Base-by-base conservation (phyloP, 345 rosid species). In the Eucalyptus marginata region DNA sequence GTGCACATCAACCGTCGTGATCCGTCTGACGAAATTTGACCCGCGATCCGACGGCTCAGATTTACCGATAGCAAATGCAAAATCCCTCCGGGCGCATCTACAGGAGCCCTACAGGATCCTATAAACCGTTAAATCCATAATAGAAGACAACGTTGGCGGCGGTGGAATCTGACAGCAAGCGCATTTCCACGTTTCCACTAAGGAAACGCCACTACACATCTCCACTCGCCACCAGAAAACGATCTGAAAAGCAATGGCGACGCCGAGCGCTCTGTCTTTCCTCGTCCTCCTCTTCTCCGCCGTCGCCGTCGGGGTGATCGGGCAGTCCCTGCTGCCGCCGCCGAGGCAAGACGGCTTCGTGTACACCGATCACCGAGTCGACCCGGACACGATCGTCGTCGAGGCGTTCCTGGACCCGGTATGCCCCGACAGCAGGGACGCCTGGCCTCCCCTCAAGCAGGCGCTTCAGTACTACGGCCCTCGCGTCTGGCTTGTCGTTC, bases 351-450 rank as follows among this genome's bases (percentile, higher is more conserved):
- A 97, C 58, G 99, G 99, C 85, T 97, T 97, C 93, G 68, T 92
- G 44, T 97, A 96, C 91, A 43, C 43, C 85, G 50, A 89, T 46
- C 29, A 54, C 85, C 91, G 36, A 64, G 90, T 90, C 20, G 91
- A 91, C 62, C 66, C 93, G 20, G 94, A 94, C 86, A 62, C 97
- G 86, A 90, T 97, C 88, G 29, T 92, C 64, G 88, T 97, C 92
- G 99, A 96, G 83, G 98, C 99, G 27, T 97, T 94, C 94, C 93
- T 92, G 84, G 99, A 97, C 90, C 99, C 99, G 51, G 95, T 96
- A 90, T 97, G 99, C 89, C 94, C 99, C 43, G 98, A 96, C 86
- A 95, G 98, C 93, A 91, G 95, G 85, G 98, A 96, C 91, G 88
- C 97, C 16, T 97, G 99, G 99, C 94, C 95, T 49, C 93, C 98